Evolutionary conservation across 1,139 yeast genomes (phyloP).

Genomic region (Insectozyma bohioensis): DNA sequence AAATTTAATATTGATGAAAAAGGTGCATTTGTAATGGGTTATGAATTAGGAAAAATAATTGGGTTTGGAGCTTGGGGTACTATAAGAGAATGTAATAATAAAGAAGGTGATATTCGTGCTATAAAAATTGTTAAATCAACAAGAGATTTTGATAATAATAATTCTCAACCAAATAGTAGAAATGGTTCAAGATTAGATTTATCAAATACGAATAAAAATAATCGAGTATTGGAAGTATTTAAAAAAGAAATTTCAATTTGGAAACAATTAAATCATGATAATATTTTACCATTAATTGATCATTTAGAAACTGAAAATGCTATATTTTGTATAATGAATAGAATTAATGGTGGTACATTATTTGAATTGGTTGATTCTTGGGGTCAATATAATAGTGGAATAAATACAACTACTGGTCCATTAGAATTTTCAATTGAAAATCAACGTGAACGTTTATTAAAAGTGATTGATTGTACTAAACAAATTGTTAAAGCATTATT

Average conservation of each 20-base stretch:
- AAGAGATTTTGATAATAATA: constrained; percentile 26
- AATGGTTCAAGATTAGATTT: constrained; percentile 10
- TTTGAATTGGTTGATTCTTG: constrained; percentile 71
- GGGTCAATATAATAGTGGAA: constrained; percentile 48
- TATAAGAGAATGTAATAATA: constrained; percentile 65
- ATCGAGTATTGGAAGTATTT: constrained; percentile 49
- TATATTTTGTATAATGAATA: constrained; percentile 71
- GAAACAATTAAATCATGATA: constrained; percentile 52
- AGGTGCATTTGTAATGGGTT: constrained; percentile 60
- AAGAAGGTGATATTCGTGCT: constrained; percentile 55
- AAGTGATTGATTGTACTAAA: constrained; percentile 19
- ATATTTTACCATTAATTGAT: constrained; percentile 61
- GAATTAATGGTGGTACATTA: constrained; percentile 78
- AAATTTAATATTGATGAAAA: constrained; percentile 53
- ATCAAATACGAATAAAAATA: constrained; percentile 16
- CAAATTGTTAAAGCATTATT: constrained; percentile 64
- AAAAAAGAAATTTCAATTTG: constrained; percentile 74
- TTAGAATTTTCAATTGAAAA: constrained; percentile 29
- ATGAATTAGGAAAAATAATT: constrained; percentile 70
- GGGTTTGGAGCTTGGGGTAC: constrained; percentile 94
- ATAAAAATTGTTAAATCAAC: constrained; percentile 70
- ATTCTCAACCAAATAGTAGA: constrained; percentile 3
- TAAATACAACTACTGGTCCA: constrained; percentile 29
- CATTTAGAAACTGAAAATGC: constrained; percentile 62
- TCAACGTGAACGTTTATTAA: constrained; percentile 25